Evolutionary conservation across 177 flowering plant genomes (phyloP).

Genomic region (Vitis hybrid): DNA sequence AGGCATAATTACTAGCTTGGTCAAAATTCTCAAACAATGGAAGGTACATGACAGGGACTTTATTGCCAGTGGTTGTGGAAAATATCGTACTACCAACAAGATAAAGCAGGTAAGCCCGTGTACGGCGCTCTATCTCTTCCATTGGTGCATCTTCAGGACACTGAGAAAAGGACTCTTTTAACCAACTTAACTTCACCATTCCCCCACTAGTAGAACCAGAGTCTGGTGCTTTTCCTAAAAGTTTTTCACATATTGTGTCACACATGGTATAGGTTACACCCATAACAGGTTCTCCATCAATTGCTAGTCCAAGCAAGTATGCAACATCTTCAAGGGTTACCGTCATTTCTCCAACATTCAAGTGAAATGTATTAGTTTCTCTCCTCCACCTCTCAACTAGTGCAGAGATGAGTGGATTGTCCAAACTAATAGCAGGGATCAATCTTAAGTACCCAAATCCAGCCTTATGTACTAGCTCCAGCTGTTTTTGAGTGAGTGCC

Average conservation of each 20-base stretch:
- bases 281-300: conserved; percentile 73
- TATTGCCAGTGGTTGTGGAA: conserved; percentile 77
- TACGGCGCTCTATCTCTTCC: conserved; percentile 47
- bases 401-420: conserved; percentile 74
- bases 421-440: conserved; percentile 66
- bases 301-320: conserved; percentile 53
- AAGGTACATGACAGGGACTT: conserved; percentile 78
- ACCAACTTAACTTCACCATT: conserved; percentile 82
- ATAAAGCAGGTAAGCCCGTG: conserved; percentile 70
- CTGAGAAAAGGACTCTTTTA: conserved; percentile 58
- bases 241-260: conserved; percentile 47
- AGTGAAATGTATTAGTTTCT: conserved; percentile 78
- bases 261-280: conserved; percentile 64
- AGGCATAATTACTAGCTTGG: conserved; percentile 57
- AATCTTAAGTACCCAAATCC: conserved; percentile 68
- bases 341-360: conserved; percentile 77
- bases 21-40: conserved; percentile 69
- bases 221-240: conserved; percentile 58
- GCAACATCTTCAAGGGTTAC: conserved; percentile 69
- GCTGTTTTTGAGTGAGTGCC: conserved; percentile 51
- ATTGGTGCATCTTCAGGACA: conserved; percentile 56
- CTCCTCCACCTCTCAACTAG: conserved; percentile 78
- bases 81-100: conserved; percentile 75
- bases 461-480: conserved; percentile 57
- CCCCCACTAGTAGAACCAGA: conserved; percentile 70